These are phyloP conservation scores for Puya raimondii DNA, from an alignment of 176 grass and related monocot species.

Conservation along the genomic window DNA sequence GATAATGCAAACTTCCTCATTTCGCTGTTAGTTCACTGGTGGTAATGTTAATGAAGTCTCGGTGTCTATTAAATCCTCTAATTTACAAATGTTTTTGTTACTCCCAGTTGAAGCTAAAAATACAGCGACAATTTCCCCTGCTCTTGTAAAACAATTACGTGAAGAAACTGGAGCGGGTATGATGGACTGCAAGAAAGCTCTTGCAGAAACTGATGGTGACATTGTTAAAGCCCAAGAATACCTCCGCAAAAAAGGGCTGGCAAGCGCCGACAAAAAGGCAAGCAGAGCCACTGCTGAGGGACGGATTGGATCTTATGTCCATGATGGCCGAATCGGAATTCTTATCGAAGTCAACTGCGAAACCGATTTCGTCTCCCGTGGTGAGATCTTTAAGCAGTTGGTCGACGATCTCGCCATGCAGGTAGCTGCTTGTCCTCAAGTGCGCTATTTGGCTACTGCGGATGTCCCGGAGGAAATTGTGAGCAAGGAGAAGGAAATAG, in stretches of 20 bases:
- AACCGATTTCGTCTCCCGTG: conserved; percentile 97
- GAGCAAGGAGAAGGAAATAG: conserved; percentile 83
- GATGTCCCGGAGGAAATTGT: conserved; percentile 80
- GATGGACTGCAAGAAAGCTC: conserved; percentile 99
- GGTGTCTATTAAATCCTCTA: not conserved
- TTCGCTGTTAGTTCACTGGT: too few relatives aligned
- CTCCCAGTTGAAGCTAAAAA: conserved; percentile 18
- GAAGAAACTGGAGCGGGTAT: conserved; percentile 94
- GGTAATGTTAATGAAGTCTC: not conserved
- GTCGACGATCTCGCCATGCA: conserved; percentile 96
- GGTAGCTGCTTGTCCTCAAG: conserved; percentile 93
- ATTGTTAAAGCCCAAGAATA: conserved; percentile 87
- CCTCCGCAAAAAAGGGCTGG: conserved; percentile 81
- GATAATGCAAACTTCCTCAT: too few relatives aligned
- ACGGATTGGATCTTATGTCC: conserved; percentile 87
- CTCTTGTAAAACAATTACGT: conserved; percentile 92
- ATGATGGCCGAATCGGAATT: conserved; percentile 83
- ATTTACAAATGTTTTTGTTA: conserved; percentile 4
- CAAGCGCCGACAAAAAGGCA: conserved; percentile 89
- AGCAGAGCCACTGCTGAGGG: conserved; percentile 81
- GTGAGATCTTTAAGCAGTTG: conserved; percentile 85
- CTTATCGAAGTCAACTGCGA: conserved; percentile 95
- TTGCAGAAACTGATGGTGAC: conserved; percentile 64
- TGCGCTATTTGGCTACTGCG: conserved; percentile 60
- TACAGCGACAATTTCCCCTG: conserved; percentile 71